Percentiles rank a stretch among this genome's conserved stretches.
Conservation (phyloP, 352 stramenopile species). For the Pythium utonaiense region DNA sequence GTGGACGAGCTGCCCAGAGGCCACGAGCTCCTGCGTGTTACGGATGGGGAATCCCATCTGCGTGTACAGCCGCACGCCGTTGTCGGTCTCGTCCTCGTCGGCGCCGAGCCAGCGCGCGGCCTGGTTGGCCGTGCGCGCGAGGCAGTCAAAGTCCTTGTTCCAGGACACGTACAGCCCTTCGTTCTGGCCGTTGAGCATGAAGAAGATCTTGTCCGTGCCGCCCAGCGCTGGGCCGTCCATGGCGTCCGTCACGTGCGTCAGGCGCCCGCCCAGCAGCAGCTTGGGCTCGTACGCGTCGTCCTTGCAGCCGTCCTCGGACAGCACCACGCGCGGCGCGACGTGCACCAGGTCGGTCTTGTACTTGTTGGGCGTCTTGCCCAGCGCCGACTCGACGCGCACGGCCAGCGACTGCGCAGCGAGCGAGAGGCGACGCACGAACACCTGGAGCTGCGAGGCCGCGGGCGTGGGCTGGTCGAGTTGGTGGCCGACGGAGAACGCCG, state of each 20-base stretch:
- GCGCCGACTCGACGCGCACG: slow-evolving; percentile 15
- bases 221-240: slow-evolving; percentile 38
- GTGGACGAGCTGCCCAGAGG: slow-evolving; percentile 62
- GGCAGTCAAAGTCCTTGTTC: slow-evolving; percentile 69
- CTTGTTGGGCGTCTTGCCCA: slow-evolving; percentile 39
- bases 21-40: slow-evolving; percentile 37
- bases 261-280: slow-evolving; percentile 33
- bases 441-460: slow-evolving; percentile 11
- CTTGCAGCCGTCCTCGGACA: slow-evolving; percentile 32
- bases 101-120: slow-evolving; percentile 61
- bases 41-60: slow-evolving; percentile 64
- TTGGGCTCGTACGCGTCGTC: slow-evolving; percentile 34
- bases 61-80: slow-evolving; percentile 70
- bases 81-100: slow-evolving; percentile 58
- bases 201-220: slow-evolving; percentile 55
- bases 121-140: slow-evolving; percentile 36
- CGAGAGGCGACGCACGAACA: slow-evolving; percentile 18
- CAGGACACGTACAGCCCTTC: slow-evolving; percentile 76
- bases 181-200: slow-evolving; percentile 84
- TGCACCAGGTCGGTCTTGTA: slow-evolving; percentile 55
- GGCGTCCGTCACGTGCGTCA: slow-evolving; percentile 44
- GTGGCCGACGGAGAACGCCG: slow-evolving; percentile 20
- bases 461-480: slow-evolving; percentile 22
- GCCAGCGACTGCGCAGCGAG: slow-evolving; percentile 8
- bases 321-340: slow-evolving; percentile 35